Percentiles rank a stretch among this genome's conserved stretches.
phyloP scores from a whole-genome alignment of 176 grass and related monocot genomes.

The Cymbopogon citratus region DNA sequence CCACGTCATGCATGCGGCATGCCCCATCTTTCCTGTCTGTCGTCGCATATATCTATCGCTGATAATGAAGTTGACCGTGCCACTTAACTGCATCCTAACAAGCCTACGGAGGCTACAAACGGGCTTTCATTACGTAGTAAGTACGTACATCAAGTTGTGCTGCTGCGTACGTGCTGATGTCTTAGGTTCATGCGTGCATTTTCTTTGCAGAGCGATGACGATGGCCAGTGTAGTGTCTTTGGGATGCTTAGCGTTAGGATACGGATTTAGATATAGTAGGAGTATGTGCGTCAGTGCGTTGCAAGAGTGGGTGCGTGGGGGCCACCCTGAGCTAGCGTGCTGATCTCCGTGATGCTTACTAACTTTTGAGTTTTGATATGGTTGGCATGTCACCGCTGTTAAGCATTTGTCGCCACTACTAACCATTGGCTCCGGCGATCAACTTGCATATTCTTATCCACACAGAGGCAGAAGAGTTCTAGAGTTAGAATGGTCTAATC shows the following conservation, averaged over 20 bases:
- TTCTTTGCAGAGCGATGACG: background rate
- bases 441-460: background rate
- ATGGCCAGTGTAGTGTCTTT: background rate
- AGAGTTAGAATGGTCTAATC: background rate
- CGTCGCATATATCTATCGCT: background rate
- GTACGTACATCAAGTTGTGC: background rate
- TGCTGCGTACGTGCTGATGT: background rate
- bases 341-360: slow-evolving; percentile 23
- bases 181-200: background rate
- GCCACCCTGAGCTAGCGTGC: background rate
- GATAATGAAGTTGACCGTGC: slow-evolving; percentile 16
- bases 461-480: background rate
- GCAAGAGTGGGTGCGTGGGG: background rate
- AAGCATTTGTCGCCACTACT: background rate
- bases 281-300: background rate
- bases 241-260: slow-evolving; percentile 8
- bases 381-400: slow-evolving; percentile 17
- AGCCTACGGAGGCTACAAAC: background rate
- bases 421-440: background rate
- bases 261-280: background rate
- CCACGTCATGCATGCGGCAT: slow-evolving; percentile 28
- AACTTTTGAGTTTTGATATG: slow-evolving; percentile 2
- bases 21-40: slow-evolving; percentile 31
- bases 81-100: background rate
- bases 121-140: background rate